Base-by-base conservation (phyloP, 2,329 filamentous ascomycete species). In the Aureobasidium sp. region DNA sequence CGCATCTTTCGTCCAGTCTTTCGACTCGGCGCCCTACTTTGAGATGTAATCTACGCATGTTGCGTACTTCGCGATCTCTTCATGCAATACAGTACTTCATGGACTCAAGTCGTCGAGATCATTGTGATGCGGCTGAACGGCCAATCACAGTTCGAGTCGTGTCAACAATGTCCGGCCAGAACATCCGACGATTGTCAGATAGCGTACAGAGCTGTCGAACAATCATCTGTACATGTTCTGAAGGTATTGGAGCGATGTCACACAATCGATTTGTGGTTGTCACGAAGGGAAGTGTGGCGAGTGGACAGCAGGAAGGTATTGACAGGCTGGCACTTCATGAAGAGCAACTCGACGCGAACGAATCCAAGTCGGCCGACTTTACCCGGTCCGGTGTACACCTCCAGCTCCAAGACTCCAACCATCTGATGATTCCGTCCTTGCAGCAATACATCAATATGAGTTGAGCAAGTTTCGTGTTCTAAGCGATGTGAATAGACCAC, bases 391-490 rank as follows among this genome's bases (percentile, higher is more conserved):
- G 24, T 8, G 19, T 40, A n/a, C n/a, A 40, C 24, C 11, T 29
- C 35, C 35, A 40, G n/a, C 11, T 29, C 35, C 35, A 40, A 29
- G 22, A 39, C 35, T 27, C n/a, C 35, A 54, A 40, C 24, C 19
- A 33, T 49, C 24, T 35, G 47, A 49, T 19, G 29, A 5, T 49
- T 29, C 35, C 50, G 35, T 40, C 35, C 19, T 54, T 37, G 50
- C 35, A 54, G 50, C 33, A 17, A 54, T 54, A 54, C 50, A 54
- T 54, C 50, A 54, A 54, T 42, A 54, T 54, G 42, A 44, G 5
- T 29, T 54, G 50, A 39, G 50, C 50, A 54, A 54, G 50, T 54
- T 54, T 54, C 35, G 15, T 17, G 35, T 39, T 54, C 50, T 29
- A 49, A 54, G 50, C 50, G 50, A 54, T 27, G 35, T 8, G 22